Evolutionary conservation across 352 stramenopile genomes (phyloP), one percentile per base, ranked within the genome.

Genomic region (Phytopythium aichiense): DNA sequence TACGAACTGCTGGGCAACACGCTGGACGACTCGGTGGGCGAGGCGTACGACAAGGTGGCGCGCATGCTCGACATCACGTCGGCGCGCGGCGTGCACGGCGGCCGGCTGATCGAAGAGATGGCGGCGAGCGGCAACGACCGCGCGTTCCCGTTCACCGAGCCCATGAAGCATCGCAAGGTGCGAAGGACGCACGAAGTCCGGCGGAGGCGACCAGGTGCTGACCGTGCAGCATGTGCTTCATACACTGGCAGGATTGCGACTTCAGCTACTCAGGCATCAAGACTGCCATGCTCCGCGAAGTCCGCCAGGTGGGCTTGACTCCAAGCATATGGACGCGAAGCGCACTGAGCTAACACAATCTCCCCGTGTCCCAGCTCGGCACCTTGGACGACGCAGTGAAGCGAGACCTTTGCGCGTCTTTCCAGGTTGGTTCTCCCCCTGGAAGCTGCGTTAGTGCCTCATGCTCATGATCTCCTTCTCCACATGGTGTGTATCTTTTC

Each of bases 181-280:
- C 15, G n/a, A 52, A 20, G 57, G 25, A 15, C 6, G n/a, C 11
- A n/a, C 23, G n/a, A 28, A 49, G 45, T 23, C 7, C 18, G 20
- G 28, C 13, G 37, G 22, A 18, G 16, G 15, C 6, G 31, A 48
- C 35, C 48, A 3, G 9, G 22, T 30, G 22, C 31, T 35, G n/a
- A 37, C 50, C 33, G 0, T 37, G 9, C 60, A 38, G 33, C 25
- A 15, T 45, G 38, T 18, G 37, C 20, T 48, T 18, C 23, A 1
- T 48, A 20, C 7, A 0, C 18, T 16, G 7, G 2, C 54, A 90
- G 81, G 91, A 99, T 75, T 98, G 91, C 60, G 95, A 99, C 65
- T 99, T 99, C 70, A 98, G 87, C 46, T 99, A 98, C 76, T 96
- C 97, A 4, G 97, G 97, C 4, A 89, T 99, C 45, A 99, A 99